Base-by-base conservation (phyloP, 148 eudicot genomes). In the Amaranthus hypochondriacus region DNA sequence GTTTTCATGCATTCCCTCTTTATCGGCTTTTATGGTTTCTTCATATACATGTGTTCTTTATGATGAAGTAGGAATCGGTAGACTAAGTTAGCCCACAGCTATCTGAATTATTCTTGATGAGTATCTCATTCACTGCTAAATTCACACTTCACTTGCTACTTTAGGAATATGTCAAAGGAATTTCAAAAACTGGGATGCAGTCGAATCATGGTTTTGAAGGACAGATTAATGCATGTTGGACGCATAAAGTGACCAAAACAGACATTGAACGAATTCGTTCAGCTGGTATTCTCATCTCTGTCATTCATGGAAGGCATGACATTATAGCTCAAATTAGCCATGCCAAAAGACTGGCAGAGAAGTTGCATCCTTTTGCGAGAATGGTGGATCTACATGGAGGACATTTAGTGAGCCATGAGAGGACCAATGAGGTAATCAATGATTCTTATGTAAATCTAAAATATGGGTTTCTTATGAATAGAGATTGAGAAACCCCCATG, bases 261-360 rank as follows among this genome's bases (percentile, higher is more conserved):
- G 99, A 95, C 47, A 62, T 95, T 60, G 94, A 95, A 73, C 62
- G 61, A 53, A 87, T 95, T 55, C 81, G 88, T 49, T 76, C 84
- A 18, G 82, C 89, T 61, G 92, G 89, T 77, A 85, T 95, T 79
- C 93, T 89, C 42, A 59, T 89, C 67, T 90, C 99, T 47, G 91
- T 95, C 77, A 92, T 95, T 81, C 99, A 95, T 83, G 99, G 99
- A 79, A 92, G 97, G 97, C 82, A 90, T 63, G 99, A 95, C 75
- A 75, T 95, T 65, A 84, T 95, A 76, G 99, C 99, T 81, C 99
- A 92, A 78, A 56, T 95, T 49, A 74, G 87, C 62, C 86, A 95
- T 80, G 99, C 93, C 50, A 89, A 72, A 86, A 79, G 84, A 76
- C 87, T 95, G 48, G 97, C 97, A 11, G 80, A 85, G 85, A 95